A percentile compares a stretch with the other conserved stretches of the same genome.
Evolutionary conservation across 2,329 filamentous ascomycete species (phyloP).

Genomic region (Alternaria burnsii): DNA sequence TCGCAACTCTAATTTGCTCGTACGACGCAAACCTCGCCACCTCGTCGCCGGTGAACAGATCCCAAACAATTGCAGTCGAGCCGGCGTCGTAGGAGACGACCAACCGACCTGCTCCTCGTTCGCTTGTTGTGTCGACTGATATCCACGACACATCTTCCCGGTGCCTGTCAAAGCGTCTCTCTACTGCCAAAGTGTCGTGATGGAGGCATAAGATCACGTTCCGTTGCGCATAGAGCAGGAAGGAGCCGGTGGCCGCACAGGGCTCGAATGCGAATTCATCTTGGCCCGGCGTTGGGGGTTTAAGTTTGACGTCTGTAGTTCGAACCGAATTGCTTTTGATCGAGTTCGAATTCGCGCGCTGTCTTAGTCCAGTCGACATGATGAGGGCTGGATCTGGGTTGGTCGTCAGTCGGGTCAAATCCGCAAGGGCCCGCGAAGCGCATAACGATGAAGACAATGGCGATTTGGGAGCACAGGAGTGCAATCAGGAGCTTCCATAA

Average conservation of each 20-base stretch:
- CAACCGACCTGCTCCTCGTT: conserved; percentile 81
- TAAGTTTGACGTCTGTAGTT: conserved; percentile 44
- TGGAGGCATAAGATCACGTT: conserved; percentile 85
- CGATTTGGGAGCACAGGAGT: conserved; percentile 38
- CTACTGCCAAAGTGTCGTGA: conserved; percentile 90
- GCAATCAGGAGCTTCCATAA: conserved; percentile 44
- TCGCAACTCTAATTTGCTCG: conserved; percentile 81
- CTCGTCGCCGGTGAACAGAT: conserved; percentile 89
- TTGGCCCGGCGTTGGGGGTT: conserved; percentile 56
- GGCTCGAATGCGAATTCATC: conserved; percentile 74
- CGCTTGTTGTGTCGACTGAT: conserved; percentile 89
- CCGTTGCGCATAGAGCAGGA: conserved; percentile 88
- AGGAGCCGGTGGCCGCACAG: conserved; percentile 87
- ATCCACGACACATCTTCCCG: conserved; percentile 83
- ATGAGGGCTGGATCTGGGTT: conserved; percentile 38
- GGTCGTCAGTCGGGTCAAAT: conserved; percentile 42
- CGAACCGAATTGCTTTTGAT: conserved; percentile 46
- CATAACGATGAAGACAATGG: conserved; percentile 40
- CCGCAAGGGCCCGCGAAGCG: conserved; percentile 35
- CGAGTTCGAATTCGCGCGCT: conserved; percentile 51
- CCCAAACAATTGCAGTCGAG: conserved; percentile 95
- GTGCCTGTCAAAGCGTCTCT: conserved; percentile 85
- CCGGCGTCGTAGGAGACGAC: conserved; percentile 93
- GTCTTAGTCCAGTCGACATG: conserved; percentile 57
- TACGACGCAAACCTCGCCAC: conserved; percentile 92